Conservation (phyloP, 2,329 filamentous ascomycete species). For the Cadophora malorum region DNA sequence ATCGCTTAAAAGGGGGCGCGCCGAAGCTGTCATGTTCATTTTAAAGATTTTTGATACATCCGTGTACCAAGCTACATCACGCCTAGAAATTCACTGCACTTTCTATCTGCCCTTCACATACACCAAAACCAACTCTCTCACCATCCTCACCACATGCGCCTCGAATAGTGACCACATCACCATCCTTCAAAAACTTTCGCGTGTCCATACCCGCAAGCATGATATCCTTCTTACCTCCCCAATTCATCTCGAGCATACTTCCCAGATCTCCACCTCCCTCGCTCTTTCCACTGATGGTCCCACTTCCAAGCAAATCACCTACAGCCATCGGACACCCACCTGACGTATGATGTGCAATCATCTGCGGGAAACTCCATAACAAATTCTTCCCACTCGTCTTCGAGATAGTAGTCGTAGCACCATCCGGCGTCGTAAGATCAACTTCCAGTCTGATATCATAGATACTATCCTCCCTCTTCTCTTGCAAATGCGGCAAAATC, state of each 20-base stretch:
- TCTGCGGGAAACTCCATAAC: constrained; percentile 83
- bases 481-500: constrained; percentile 68
- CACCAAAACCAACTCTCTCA: constrained; percentile 77
- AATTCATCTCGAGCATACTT: constrained; percentile 74
- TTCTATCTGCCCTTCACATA: constrained; percentile 68
- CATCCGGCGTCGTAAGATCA: constrained; percentile 60
- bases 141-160: constrained; percentile 72
- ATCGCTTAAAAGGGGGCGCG: no score
- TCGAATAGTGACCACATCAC: constrained; percentile 70
- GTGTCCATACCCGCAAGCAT: constrained; percentile 68
- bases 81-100: constrained; percentile 31
- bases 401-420: constrained; percentile 62
- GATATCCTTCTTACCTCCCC: constrained; percentile 70
- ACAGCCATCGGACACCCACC: constrained; percentile 77
- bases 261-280: constrained; percentile 61
- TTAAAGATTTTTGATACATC: no score
- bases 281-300: constrained; percentile 73
- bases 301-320: constrained; percentile 78
- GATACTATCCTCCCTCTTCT: constrained; percentile 62
- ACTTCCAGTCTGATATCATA: constrained; percentile 75
- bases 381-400: constrained; percentile 69
- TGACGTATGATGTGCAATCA: constrained; percentile 80
- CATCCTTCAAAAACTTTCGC: constrained; percentile 75
- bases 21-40: no score
- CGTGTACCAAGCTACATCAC: neutral